Evolutionary conservation across 2,329 filamentous ascomycete species (phyloP).

Genomic region (Calonectria fujianensis): DNA sequence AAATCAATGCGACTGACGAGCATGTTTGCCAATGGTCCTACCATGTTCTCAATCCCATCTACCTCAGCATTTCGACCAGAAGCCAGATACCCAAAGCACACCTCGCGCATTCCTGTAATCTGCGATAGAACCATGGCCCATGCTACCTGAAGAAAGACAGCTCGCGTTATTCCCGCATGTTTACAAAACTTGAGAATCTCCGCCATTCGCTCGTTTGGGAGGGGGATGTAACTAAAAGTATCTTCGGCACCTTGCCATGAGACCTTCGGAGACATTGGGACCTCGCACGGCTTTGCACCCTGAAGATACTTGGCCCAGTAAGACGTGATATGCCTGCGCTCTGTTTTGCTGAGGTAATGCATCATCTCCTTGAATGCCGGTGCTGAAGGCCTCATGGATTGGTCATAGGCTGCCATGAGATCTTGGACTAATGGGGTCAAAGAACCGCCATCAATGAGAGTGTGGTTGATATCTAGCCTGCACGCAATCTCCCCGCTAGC

Average conservation of each 20-base stretch:
- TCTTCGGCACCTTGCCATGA: neutral
- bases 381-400: neutral
- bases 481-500: neutral
- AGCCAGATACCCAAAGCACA: neutral
- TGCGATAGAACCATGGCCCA: neutral
- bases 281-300: neutral
- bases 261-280: neutral
- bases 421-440: neutral
- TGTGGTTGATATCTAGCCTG: neutral
- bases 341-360: neutral
- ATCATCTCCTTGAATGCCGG: neutral
- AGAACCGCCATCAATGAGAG: neutral
- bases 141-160: neutral
- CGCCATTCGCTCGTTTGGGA: neutral
- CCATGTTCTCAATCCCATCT: neutral
- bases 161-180: neutral
- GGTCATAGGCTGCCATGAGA: neutral
- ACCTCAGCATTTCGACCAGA: neutral
- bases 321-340: neutral
- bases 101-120: neutral
- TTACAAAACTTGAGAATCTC: neutral
- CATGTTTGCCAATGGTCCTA: neutral
- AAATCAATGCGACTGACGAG: neutral
- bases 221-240: neutral
- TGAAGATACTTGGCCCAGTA: neutral